Base-by-base conservation (phyloP, 768 basidiomycete species). In the Strobilomyces dryophilus region DNA sequence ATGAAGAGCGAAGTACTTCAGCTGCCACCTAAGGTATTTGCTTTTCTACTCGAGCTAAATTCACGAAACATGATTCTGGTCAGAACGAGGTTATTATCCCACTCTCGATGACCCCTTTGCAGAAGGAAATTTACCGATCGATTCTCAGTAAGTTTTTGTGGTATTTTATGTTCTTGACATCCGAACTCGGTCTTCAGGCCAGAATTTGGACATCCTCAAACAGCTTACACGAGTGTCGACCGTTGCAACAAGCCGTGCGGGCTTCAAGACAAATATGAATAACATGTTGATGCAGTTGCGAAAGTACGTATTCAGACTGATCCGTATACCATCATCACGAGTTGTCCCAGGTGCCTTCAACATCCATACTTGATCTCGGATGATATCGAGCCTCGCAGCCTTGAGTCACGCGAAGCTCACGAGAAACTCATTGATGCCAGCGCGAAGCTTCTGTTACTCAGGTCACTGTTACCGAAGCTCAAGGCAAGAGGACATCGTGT, bases 31-130 rank as follows among this genome's bases (percentile, higher is more conserved):
- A 97, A 95, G 81, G 93, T 92, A 60, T 31, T 58, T 53, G 31
- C 11, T 18, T 51, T 51, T 11, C 15, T 29, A 24, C 4, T 24
- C 14, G 21, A 35, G 14, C 29, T 37, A 39, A 5, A 21, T 37
- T 29, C 18, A 51, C 17, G 57, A 32, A 64, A 43, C 27, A 45
- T 26, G 32, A 21, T 21, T 46, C 45, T 46, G 40, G 40, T 42
- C 47, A 92, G 91, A 92, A 92, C 61, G 91, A 93, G 66, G 87
- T 92, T 42, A 93, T 93, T 58, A 87, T 97, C 2, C 94, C 95
- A 0, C 80, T 97, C 40, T 91, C 90, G 9, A 87, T 98, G 83
- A 76, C 87, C 1, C 81, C 86, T 1, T 67, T 95, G 27, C 95
- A 98, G 65, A 89, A 87, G 62, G 86, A 93, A 64, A 80, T 95